Percentiles rank a stretch among this genome's conserved stretches.
These are phyloP conservation scores for Globisporangium sylvaticum DNA, from an alignment of 352 stramenopile species.

Conservation along the genomic window DNA sequence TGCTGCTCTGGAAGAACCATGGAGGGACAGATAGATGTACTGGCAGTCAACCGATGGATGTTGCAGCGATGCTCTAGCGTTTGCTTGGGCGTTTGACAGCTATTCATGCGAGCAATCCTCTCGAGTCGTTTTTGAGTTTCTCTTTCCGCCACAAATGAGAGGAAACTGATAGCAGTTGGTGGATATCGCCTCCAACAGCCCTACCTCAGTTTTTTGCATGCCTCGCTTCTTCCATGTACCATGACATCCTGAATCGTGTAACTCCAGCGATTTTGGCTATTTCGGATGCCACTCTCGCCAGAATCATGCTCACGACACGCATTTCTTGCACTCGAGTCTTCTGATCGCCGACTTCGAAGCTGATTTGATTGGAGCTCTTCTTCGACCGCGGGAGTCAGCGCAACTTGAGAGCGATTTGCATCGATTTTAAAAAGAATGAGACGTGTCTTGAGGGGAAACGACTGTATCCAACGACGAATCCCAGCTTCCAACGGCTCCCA, in stretches of 20 bases:
- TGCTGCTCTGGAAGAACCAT: constrained; percentile 6
- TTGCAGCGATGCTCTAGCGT: background rate
- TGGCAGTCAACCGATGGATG: constrained; percentile 1
- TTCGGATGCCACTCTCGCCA: background rate
- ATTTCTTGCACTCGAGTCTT: background rate
- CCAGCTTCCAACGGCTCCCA: constrained; percentile 1
- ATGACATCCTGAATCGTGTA: background rate
- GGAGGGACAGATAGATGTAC: background rate
- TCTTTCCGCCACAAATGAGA: background rate
- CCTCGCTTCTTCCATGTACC: background rate
- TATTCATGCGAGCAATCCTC: background rate
- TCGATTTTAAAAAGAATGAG: background rate
- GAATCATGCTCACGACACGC: background rate
- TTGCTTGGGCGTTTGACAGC: background rate
- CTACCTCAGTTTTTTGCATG: too few relatives aligned
- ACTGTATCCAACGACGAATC: background rate
- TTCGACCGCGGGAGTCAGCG: background rate
- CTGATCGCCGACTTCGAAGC: background rate
- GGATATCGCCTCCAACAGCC: background rate
- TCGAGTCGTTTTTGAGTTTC: constrained; percentile 4
- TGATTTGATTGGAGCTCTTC: background rate
- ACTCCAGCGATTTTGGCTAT: background rate
- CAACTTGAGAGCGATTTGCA: background rate
- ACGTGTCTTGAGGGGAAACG: background rate
- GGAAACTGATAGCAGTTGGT: background rate